These are phyloP conservation scores for Entomortierella parvispora DNA, from an alignment of 192 early-diverging fungal species.

Conservation along the genomic window DNA sequence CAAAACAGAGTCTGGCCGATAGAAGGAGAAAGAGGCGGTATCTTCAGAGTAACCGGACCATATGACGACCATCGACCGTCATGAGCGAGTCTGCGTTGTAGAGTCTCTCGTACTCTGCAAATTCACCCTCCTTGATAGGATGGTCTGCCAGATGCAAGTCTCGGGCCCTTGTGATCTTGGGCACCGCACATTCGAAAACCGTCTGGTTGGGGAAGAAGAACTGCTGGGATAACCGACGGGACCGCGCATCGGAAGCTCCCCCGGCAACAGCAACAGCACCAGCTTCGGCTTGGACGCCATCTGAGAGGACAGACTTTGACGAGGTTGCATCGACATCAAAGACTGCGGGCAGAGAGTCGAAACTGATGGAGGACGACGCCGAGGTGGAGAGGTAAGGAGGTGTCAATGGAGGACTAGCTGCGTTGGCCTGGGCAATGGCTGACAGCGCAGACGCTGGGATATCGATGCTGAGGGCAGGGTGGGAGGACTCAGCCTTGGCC, in stretches of 20 bases:
- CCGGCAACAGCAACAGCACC: not conserved
- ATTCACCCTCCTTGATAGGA: constrained; percentile 17
- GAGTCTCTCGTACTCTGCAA: constrained; percentile 25
- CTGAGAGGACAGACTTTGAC: not conserved
- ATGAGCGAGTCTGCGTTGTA: constrained; percentile 39
- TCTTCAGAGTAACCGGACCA: constrained; percentile 40
- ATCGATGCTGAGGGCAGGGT: constrained; percentile 18
- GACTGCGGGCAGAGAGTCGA: constrained; percentile 10
- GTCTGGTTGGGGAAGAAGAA: constrained; percentile 44
- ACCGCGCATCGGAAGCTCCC: not conserved
- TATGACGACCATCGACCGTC: constrained; percentile 31
- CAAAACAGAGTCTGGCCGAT: too few relatives aligned
- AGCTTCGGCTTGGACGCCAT: not conserved
- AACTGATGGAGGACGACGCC: constrained; percentile 15
- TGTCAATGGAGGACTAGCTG: constrained; percentile 12
- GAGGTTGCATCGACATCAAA: not conserved
- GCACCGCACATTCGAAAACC: constrained; percentile 26
- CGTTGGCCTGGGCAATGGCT: constrained; percentile 5
- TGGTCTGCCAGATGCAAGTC: constrained; percentile 38
- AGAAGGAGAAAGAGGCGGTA: not conserved
- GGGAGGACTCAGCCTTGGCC: not conserved
- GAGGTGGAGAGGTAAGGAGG: constrained; percentile 40
- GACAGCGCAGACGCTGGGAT: constrained; percentile 14
- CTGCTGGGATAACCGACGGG: constrained; percentile 31
- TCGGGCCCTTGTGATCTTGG: constrained; percentile 13